Evolutionary conservation across 345 rosid genomes (phyloP), one percentile per base, ranked within the genome.

Genomic region (Syzygium oleosum): DNA sequence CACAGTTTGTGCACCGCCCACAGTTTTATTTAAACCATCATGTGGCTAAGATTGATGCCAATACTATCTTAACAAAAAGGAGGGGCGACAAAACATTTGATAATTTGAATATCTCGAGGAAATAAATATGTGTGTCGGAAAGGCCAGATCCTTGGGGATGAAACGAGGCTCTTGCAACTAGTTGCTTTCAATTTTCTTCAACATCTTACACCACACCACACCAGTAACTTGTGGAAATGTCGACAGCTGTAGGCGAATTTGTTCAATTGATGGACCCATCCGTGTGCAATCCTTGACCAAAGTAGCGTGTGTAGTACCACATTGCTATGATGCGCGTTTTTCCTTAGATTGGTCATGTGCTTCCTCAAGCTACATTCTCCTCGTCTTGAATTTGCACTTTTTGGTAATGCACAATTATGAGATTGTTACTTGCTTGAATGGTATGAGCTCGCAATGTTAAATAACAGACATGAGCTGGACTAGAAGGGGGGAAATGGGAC

Each of bases 81-180:
- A 9, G 23, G 17, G 21, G 1, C 41, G 5, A 9, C 4, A 0
- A 0, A 17, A 1, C n/a, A 68, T 68, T 0, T 68, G 19, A 68
- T 9, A 34, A 68, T 1, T 34, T 34, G 46, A 34, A 68, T 17
- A 17, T 38, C 22, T 68, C 25, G 25, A 34, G 80, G 79, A 31
- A 31, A 31, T 68, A 10, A 34, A 7, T 65, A 14, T 14, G 77
- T 9, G 77, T 29, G 21, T 14, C 1, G 41, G 41, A 38, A 34
- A 31, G 79, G 46, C 46, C 6, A 21, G 79, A 34, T 19, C 23
- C 79, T 68, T 68, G 3, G 7, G 23, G 41, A 34, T 34, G 17
- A 8, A 11, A 19, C 23, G 6, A 31, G 78, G 78, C 79, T 17
- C 12, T 31, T 0, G 73, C 73, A 3, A n/a, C n/a, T 61, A n/a